These are phyloP conservation scores for Lasiodiplodia gonubiensis DNA, from an alignment of 2,329 filamentous ascomycete species.

Conservation along the genomic window DNA sequence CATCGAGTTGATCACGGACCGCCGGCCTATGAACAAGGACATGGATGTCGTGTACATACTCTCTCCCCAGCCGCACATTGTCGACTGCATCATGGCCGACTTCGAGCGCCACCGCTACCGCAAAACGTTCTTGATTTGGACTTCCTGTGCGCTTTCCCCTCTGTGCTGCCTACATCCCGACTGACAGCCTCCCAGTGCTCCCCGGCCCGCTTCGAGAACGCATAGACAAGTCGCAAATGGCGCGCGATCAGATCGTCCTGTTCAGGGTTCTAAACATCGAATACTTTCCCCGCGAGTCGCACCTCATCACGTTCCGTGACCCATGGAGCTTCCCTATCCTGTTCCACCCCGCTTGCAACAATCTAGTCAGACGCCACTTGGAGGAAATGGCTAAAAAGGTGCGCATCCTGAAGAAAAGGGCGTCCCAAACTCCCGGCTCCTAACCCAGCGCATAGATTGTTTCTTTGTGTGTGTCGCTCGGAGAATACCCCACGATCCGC, in stretches of 20 bases:
- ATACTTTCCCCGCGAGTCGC: constrained; percentile 88
- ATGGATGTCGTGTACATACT: constrained; percentile 97
- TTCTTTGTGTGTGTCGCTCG: constrained; percentile 86
- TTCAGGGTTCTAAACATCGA: constrained; percentile 86
- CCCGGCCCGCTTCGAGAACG: constrained; percentile 72
- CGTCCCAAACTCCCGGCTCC: not conserved
- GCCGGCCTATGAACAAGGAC: constrained; percentile 78
- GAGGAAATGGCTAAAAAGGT: constrained; percentile 88
- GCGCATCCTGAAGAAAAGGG: constrained; percentile 28
- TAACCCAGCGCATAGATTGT: constrained; percentile 65
- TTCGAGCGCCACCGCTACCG: constrained; percentile 84
- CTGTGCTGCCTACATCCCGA: not conserved
- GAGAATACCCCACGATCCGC: constrained; percentile 90
- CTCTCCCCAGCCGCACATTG: constrained; percentile 82
- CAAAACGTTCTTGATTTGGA: constrained; percentile 84
- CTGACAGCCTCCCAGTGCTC: constrained; percentile 58
- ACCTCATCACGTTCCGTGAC: constrained; percentile 88
- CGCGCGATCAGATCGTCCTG: constrained; percentile 75
- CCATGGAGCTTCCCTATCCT: constrained; percentile 94
- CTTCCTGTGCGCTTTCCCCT: constrained; percentile 57
- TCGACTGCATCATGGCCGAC: constrained; percentile 93
- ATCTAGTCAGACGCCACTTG: constrained; percentile 81
- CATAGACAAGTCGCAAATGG: constrained; percentile 72
- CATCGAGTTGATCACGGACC: constrained; percentile 91
- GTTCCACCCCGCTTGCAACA: constrained; percentile 89